A percentile compares a stretch with the other conserved stretches of the same genome.
Conservation (phyloP, 768 basidiomycete genomes). For the Mrakia gelida region DNA sequence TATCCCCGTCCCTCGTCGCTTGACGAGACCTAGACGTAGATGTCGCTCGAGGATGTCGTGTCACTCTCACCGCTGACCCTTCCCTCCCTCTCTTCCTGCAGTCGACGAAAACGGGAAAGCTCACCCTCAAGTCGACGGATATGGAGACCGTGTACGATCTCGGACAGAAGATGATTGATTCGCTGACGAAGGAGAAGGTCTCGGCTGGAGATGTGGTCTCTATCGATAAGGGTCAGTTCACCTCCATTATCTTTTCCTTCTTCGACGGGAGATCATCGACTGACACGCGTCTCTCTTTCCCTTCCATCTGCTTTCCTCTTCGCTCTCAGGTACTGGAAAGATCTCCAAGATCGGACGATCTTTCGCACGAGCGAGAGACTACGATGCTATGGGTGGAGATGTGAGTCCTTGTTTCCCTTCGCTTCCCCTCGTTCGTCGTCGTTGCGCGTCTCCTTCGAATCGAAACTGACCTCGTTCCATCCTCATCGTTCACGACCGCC, state of each 20-base stretch:
- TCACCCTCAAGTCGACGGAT: constrained; percentile 96
- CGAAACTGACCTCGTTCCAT: background rate
- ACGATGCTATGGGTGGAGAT: constrained; percentile 99
- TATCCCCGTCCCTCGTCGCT: background rate
- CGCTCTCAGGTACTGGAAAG: constrained; percentile 67
- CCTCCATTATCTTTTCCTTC: background rate
- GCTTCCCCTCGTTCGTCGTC: background rate
- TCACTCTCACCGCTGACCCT: background rate
- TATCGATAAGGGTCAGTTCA: constrained; percentile 75
- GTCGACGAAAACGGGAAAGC: constrained; percentile 96
- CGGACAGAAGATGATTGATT: constrained; percentile 98
- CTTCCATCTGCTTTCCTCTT: background rate
- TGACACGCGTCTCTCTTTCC: background rate
- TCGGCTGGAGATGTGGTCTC: constrained; percentile 86
- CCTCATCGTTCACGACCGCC: background rate
- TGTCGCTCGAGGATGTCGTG: no score
- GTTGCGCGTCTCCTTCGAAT: background rate
- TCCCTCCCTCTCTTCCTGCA: constrained; percentile 40
- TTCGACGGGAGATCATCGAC: background rate
- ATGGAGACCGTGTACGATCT: constrained; percentile 99
- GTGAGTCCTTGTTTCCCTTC: constrained; percentile 51
- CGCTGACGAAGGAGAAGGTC: constrained; percentile 93
- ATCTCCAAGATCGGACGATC: constrained; percentile 93
- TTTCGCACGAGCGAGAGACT: constrained; percentile 94
- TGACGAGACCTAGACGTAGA: no score